These are phyloP conservation scores for Zymoseptoria brevis DNA, from an alignment of 2,329 filamentous ascomycete species.

Conservation along the genomic window DNA sequence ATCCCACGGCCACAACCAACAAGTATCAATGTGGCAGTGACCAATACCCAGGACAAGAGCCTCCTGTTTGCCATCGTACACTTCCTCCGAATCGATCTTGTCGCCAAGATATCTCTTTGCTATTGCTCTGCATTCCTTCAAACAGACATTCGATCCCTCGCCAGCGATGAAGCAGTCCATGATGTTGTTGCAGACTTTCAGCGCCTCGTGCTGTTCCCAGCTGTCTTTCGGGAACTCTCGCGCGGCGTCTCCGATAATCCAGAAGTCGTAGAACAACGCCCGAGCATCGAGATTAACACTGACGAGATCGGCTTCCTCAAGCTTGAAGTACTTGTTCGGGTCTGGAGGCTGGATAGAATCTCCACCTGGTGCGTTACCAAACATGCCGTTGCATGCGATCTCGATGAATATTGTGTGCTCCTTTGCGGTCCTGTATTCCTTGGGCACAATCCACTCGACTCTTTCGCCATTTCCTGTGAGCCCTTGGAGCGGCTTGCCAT, in stretches of 20 bases:
- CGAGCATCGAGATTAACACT: conserved; percentile 81
- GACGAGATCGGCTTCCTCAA: conserved; percentile 74
- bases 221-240: conserved; percentile 83
- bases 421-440: conserved; percentile 72
- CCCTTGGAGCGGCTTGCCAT: conserved; percentile 85
- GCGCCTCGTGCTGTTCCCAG: conserved; percentile 79
- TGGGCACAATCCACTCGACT: conserved; percentile 82
- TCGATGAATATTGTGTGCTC: conserved; percentile 90
- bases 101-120: conserved; percentile 75
- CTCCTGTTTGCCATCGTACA: conserved; percentile 61
- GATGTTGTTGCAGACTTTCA: conserved; percentile 76
- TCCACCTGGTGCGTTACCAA: conserved; percentile 79
- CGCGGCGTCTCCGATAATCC: conserved; percentile 89
- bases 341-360: conserved; percentile 83
- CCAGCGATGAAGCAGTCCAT: conserved; percentile 84
- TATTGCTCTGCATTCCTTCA: conserved; percentile 72
- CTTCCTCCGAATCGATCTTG: conserved; percentile 70
- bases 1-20: conserved; percentile 97
- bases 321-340: conserved; percentile 71
- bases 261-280: conserved; percentile 81
- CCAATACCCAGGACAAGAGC: conserved; percentile 82
- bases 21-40: conserved; percentile 96
- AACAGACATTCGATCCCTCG: conserved; percentile 61
- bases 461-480: conserved; percentile 84
- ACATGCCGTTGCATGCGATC: conserved; percentile 99